Base-by-base conservation (phyloP, 225 moss, liverwort and hornwort species). In the Pseudoscleropodium purum region DNA sequence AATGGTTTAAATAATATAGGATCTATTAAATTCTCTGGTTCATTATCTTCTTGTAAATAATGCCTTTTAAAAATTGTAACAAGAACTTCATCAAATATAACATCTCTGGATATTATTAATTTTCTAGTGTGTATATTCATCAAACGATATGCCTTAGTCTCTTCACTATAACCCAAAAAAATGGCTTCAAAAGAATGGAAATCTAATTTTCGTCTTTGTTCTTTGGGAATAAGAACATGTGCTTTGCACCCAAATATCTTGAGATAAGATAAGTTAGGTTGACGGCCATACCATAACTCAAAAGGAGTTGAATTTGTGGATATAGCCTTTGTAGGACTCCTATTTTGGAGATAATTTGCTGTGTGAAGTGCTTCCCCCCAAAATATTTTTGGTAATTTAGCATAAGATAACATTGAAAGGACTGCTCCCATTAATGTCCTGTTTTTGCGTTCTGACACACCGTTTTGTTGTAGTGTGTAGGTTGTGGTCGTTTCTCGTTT, bases 401-500 rank as follows among this genome's bases (percentile, higher is more conserved):
- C 9, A 43, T 73, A 43, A 3, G 17, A 73, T 15, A 43, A 1
- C 5, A 73, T 73, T 1, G 29, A 43, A 8, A 43, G 73, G 7
- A 73, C 3, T 5, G 3, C 43, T 43, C 10, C 29, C 5, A 43
- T 9, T 27, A 73, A 43, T 43, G 10, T 43, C 15, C 3, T 43
- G 1, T 73, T 73, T 27, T 73, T 43, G 5, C 3, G 16, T 43
- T 73, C 5, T 43, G 10, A 73, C 9, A 43, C 43, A 15, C 17
- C 9, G 13, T 16, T 73, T 6, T 43, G 10, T 73, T 73, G 73
- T 9, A 29, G 43, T 29, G 27, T 73, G 2, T 43, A 43, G 43
- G 73, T 3, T 16, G 4, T 15, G 5, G 43, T 73, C 1, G 2
- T 43, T 27, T 73, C 16, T 1, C 3, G 0, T 25, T 73, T 43